These are phyloP conservation scores for Amylocystis lapponica DNA, from an alignment of 768 basidiomycete species.

Conservation along the genomic window DNA sequence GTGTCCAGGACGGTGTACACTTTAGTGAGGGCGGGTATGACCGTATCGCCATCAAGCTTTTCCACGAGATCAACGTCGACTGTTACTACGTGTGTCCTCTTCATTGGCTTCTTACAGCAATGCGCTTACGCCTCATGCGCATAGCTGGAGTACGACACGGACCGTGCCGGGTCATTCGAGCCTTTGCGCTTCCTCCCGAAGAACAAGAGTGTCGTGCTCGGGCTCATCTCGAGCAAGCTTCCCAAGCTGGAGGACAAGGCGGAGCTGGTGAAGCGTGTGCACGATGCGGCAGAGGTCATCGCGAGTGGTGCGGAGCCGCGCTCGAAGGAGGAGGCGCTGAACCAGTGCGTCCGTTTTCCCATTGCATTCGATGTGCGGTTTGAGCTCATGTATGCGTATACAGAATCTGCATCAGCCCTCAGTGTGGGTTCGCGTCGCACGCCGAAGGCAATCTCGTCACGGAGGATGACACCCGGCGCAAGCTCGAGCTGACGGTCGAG, in stretches of 20 bases:
- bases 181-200: constrained; percentile 49
- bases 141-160: constrained; percentile 60
- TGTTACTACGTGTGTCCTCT: constrained; percentile 29
- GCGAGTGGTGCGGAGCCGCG: constrained; percentile 34
- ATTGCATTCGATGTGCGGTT: background rate
- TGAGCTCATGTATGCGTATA: background rate
- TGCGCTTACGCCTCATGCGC: background rate
- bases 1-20: constrained; percentile 35
- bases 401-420: constrained; percentile 41
- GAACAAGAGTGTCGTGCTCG: constrained; percentile 36
- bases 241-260: constrained; percentile 37
- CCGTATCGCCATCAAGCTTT: constrained; percentile 49
- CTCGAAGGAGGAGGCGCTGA: constrained; percentile 34
- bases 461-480: constrained; percentile 30
- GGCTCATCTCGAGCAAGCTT: constrained; percentile 40
- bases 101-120: background rate
- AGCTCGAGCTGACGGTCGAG: constrained; percentile 30
- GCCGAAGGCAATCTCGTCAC: constrained; percentile 38
- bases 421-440: constrained; percentile 47
- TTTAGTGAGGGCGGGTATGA: constrained; percentile 59
- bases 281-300: constrained; percentile 37
- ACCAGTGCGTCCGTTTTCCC: constrained; percentile 25
- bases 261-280: constrained; percentile 34
- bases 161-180: constrained; percentile 52
- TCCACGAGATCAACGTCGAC: constrained; percentile 55